A percentile compares a stretch with the other conserved stretches of the same genome.
Conservation (phyloP, 441 rosid genomes). For the Geranium incanum region DNA sequence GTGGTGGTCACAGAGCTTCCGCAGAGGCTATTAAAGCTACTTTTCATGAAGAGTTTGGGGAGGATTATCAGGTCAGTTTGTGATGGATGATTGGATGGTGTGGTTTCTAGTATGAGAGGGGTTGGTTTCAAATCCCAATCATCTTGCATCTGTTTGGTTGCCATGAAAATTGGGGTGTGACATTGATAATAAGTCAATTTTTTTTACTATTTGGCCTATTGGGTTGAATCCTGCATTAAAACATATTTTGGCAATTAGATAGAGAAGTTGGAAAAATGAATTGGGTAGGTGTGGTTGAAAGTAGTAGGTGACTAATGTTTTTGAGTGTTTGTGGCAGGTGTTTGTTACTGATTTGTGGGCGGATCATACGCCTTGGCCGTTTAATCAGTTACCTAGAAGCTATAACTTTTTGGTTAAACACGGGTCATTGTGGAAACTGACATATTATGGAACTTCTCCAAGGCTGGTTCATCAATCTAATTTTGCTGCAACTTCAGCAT, state of each 20-base stretch:
- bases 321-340: slow-evolving; percentile 63
- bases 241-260: not conserved
- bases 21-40: slow-evolving; percentile 93
- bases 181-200: not conserved
- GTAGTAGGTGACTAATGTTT: not conserved
- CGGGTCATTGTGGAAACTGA: slow-evolving; percentile 78
- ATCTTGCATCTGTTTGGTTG: not conserved
- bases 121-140: not conserved
- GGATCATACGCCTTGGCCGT: slow-evolving; percentile 98
- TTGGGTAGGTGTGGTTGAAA: slow-evolving; percentile 15
- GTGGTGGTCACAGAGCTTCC: slow-evolving; percentile 95
- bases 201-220: not conserved
- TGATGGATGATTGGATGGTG: not conserved
- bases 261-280: slow-evolving; percentile 11
- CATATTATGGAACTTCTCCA: slow-evolving; percentile 83
- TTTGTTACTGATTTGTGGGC: slow-evolving; percentile 92
- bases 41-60: slow-evolving; percentile 67
- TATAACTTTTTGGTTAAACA: slow-evolving; percentile 91
- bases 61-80: slow-evolving; percentile 68
- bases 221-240: too few relatives aligned
- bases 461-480: slow-evolving; percentile 83
- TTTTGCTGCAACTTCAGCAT: slow-evolving; percentile 88
- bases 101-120: not conserved
- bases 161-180: not conserved
- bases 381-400: slow-evolving; percentile 90